Conservation (phyloP, 768 basidiomycete species). For the Dentipellis fragilis region DNA sequence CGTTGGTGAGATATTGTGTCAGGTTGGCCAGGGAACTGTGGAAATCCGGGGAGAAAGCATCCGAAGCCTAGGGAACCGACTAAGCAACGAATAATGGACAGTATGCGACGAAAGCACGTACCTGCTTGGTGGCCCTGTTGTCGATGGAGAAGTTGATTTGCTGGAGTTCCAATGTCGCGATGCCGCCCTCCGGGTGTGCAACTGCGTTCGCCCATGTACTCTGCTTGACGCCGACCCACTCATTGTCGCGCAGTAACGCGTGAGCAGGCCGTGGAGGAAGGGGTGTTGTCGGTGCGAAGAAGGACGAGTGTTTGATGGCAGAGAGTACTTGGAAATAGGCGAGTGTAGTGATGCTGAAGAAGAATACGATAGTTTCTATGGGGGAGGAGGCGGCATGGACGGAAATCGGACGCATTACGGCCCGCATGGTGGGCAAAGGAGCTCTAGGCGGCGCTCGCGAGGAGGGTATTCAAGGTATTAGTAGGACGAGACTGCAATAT, state of each 20-base stretch:
- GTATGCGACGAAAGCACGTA: conserved; percentile 11
- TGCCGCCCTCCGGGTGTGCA: conserved; percentile 17
- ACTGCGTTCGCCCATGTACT: conserved; percentile 35
- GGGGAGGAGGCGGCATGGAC: conserved; percentile 66
- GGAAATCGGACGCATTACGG: conserved; percentile 57
- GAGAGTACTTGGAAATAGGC: conserved; percentile 91
- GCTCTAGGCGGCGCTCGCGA: neutral
- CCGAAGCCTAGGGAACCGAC: conserved; percentile 1
- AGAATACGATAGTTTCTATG: conserved; percentile 85
- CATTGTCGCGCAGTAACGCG: conserved; percentile 38
- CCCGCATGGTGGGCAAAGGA: conserved; percentile 34
- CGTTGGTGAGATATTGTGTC: conserved; percentile 36
- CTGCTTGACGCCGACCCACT: conserved; percentile 58
- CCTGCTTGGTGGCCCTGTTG: conserved; percentile 23
- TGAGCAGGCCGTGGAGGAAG: conserved; percentile 44
- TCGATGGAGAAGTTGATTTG: conserved; percentile 59
- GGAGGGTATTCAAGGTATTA: conserved; percentile 2
- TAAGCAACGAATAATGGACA: neutral
- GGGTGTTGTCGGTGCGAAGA: conserved; percentile 50
- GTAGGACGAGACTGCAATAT: neutral
- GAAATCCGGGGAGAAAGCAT: conserved; percentile 8
- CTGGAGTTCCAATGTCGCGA: conserved; percentile 54
- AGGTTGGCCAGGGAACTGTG: conserved; percentile 38
- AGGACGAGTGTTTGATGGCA: conserved; percentile 81
- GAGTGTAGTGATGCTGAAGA: conserved; percentile 82